phyloP scores from a whole-genome alignment of 805 yeast genomes.

The Cyberlindnera xishuangbannaensis region DNA sequence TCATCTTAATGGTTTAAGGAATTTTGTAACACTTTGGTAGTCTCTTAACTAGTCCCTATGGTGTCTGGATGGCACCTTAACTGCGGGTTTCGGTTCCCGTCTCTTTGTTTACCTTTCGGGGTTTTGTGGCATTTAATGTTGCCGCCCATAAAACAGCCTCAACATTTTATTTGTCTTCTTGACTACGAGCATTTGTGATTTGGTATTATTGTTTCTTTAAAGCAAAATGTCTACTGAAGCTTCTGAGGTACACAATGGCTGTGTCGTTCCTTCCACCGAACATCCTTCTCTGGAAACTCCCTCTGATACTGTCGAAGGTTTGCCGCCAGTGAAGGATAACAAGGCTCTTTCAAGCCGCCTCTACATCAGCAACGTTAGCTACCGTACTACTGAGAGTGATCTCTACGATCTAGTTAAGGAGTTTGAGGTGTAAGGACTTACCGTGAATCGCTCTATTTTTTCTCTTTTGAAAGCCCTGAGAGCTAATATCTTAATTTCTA shows the following conservation, averaged over 20 bases:
- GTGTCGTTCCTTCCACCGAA: no score
- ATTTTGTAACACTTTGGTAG: slow-evolving; percentile 1
- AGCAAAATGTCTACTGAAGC: neutral
- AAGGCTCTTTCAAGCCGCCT: slow-evolving; percentile 40
- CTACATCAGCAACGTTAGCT: slow-evolving; percentile 50
- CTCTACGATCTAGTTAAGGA: slow-evolving; percentile 38
- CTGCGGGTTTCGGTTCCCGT: neutral
- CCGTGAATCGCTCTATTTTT: slow-evolving; percentile 2
- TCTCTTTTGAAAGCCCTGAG: neutral
- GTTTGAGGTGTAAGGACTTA: slow-evolving; percentile 38
- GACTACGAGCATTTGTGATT: no score
- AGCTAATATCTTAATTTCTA: slow-evolving; percentile 1
- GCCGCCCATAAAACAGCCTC: no score
- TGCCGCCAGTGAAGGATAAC: no score
- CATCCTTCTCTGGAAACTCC: no score
- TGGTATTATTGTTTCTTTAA: no score
- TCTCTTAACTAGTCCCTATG: neutral
- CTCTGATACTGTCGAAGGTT: no score
- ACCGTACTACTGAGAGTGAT: slow-evolving; percentile 46
- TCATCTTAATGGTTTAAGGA: slow-evolving; percentile 22
- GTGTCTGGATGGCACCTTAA: neutral
- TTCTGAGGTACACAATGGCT: no score
- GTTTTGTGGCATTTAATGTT: neutral
- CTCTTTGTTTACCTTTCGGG: neutral
- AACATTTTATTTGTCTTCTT: no score